A percentile compares a stretch with the other conserved stretches of the same genome.
phyloP scores from a whole-genome alignment of 257 asterid genomes.

The Verbascum thapsus region DNA sequence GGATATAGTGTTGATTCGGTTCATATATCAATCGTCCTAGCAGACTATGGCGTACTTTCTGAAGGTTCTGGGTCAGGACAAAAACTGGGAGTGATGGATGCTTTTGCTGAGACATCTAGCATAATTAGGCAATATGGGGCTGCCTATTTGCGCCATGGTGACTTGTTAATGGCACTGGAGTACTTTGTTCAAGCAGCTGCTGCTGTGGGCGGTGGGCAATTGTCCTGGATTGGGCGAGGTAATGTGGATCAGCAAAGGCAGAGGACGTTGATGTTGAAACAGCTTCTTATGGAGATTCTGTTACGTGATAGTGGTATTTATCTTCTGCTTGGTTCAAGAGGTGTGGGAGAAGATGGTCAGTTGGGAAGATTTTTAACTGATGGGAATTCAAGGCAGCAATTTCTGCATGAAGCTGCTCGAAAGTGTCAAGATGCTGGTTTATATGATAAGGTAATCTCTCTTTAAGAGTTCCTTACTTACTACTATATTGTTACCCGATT shows the following conservation, averaged over 20 bases:
- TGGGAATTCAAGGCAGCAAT: conserved; percentile 64
- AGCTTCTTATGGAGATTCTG: conserved; percentile 79
- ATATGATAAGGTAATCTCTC: conserved; percentile 72
- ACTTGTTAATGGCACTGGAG: conserved; percentile 76
- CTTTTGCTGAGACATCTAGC: conserved; percentile 81
- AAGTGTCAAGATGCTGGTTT: conserved; percentile 77
- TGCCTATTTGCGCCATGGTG: conserved; percentile 72
- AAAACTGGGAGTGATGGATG: conserved; percentile 83
- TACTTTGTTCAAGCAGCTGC: conserved; percentile 97
- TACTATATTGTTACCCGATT: conserved; percentile 6
- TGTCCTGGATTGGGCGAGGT: conserved; percentile 90
- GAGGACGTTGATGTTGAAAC: conserved; percentile 77
- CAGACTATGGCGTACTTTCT: conserved; percentile 74
- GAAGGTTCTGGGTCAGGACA: conserved; percentile 69
- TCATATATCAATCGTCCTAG: conserved; percentile 76
- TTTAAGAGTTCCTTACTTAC: conserved; percentile 20
- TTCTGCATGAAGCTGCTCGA: conserved; percentile 87
- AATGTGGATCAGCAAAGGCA: conserved; percentile 84
- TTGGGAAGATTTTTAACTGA: conserved; percentile 77
- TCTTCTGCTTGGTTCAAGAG: conserved; percentile 84
- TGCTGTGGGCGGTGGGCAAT: conserved; percentile 88
- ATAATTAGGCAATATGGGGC: conserved; percentile 90
- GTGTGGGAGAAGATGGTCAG: conserved; percentile 92
- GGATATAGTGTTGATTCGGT: conserved; percentile 77
- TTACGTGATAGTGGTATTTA: conserved; percentile 76